A percentile compares a stretch with the other conserved stretches of the same genome.
phyloP scores from a whole-genome alignment of 306 rosid genomes.

The Cicer cuneatum region DNA sequence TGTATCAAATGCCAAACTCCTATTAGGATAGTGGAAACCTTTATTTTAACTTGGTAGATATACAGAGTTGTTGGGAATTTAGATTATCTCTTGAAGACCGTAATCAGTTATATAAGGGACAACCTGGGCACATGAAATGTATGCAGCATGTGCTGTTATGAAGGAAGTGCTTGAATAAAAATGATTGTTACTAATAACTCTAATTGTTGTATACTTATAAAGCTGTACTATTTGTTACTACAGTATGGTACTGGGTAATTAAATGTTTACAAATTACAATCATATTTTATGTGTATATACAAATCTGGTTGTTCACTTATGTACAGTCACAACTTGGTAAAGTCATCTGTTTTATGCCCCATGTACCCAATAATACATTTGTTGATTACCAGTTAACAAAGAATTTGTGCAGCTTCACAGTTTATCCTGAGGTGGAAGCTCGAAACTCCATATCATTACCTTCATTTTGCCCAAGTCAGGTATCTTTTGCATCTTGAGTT shows the following conservation, averaged over 20 bases:
- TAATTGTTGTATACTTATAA: neutral
- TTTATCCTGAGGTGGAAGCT: constrained; percentile 90
- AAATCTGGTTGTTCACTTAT: constrained; percentile 5
- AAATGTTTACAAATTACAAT: neutral
- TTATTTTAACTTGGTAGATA: neutral
- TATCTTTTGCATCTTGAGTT: constrained; percentile 43
- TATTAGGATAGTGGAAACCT: neutral
- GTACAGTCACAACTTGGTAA: constrained; percentile 11
- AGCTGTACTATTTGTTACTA: constrained; percentile 13
- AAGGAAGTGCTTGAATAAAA: neutral
- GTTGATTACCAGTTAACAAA: constrained; percentile 38
- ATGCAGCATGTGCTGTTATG: neutral
- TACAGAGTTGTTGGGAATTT: neutral
- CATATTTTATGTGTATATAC: neutral
- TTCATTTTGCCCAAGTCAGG: constrained; percentile 76
- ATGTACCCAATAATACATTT: constrained; percentile 17
- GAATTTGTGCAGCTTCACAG: constrained; percentile 68
- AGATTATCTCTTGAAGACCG: neutral
- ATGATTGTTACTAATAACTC: neutral
- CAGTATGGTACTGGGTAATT: neutral
- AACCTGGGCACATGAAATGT: neutral
- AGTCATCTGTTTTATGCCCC: constrained; percentile 34
- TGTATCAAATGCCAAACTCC: neutral
- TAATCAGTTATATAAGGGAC: neutral
- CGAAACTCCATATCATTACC: constrained; percentile 83